Evolutionary conservation across 2,329 filamentous ascomycete species (phyloP).

Genomic region (Geosmithia flava): DNA sequence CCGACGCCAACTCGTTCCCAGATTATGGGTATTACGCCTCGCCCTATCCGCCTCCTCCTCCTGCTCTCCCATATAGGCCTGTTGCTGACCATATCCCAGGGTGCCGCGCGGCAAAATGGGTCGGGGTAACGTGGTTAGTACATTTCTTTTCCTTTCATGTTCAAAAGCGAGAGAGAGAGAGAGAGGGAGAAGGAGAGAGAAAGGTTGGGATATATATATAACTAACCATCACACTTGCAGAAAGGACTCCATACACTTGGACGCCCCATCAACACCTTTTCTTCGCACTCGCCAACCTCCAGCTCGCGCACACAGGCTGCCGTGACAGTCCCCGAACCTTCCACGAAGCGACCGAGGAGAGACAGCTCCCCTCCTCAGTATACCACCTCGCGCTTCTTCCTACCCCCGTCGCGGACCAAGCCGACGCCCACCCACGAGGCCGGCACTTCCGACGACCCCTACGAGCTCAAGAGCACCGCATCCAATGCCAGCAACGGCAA

Average conservation of each 20-base stretch:
- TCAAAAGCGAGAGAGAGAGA: too few species aligned
- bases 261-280: constrained; percentile 1
- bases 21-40: constrained; percentile 27
- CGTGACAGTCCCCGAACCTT: not conserved
- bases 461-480: not conserved
- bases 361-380: not conserved
- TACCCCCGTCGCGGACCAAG: not conserved
- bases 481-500: not conserved
- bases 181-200: too few species aligned
- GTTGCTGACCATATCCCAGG: constrained; percentile 8
- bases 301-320: not conserved
- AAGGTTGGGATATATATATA: not conserved
- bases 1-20: constrained; percentile 23
- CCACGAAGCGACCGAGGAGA: not conserved
- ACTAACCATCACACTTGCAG: not conserved
- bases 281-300: not conserved
- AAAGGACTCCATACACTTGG: constrained; percentile 1
- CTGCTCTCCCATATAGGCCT: not conserved
- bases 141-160: too few species aligned
- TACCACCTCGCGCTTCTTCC: constrained; percentile 1
- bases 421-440: not conserved
- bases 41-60: not conserved
- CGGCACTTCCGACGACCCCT: not conserved
- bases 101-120: constrained; percentile 2
- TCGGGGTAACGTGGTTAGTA: constrained; percentile 2